phyloP scores from a whole-genome alignment of 805 yeast species.

The Zygotorulaspora chibaensis region DNA sequence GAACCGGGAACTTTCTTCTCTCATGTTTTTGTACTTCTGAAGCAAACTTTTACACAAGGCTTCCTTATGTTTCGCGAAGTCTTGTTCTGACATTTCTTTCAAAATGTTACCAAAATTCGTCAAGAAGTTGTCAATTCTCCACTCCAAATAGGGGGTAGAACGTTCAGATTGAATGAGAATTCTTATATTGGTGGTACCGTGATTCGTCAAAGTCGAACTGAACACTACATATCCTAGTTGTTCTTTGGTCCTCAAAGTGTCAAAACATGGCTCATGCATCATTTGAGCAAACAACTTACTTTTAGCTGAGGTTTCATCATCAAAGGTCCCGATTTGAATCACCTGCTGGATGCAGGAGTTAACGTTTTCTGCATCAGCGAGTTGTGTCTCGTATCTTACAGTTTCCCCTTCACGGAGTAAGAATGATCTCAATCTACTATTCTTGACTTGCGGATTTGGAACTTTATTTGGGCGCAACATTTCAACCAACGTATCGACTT shows the following conservation, averaged over 20 bases:
- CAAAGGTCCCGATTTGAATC: slow-evolving; percentile 60
- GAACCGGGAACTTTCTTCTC: slow-evolving; percentile 66
- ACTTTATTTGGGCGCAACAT: slow-evolving; percentile 44
- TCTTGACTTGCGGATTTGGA: slow-evolving; percentile 27
- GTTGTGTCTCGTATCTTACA: slow-evolving; percentile 44
- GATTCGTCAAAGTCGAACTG: slow-evolving; percentile 61
- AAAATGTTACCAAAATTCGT: slow-evolving; percentile 44
- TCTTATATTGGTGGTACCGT: slow-evolving; percentile 58
- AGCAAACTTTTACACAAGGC: slow-evolving; percentile 62
- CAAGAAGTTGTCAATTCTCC: slow-evolving; percentile 69
- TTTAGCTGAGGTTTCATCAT: slow-evolving; percentile 41
- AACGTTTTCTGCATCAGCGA: slow-evolving; percentile 65
- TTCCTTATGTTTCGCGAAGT: slow-evolving; percentile 62
- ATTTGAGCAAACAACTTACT: slow-evolving; percentile 69
- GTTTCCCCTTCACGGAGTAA: slow-evolving; percentile 39
- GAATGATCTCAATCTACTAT: slow-evolving; percentile 38
- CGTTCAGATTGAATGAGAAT: slow-evolving; percentile 82
- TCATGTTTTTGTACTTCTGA: slow-evolving; percentile 70
- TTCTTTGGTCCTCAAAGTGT: slow-evolving; percentile 85
- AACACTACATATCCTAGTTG: slow-evolving; percentile 94
- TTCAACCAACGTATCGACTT: slow-evolving; percentile 44
- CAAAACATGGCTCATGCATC: slow-evolving; percentile 82
- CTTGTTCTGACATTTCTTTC: slow-evolving; percentile 52
- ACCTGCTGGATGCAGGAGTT: slow-evolving; percentile 82
- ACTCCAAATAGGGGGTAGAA: slow-evolving; percentile 66